Conservation (phyloP, 805 yeast genomes). For the Metschnikowia borealis region DNA sequence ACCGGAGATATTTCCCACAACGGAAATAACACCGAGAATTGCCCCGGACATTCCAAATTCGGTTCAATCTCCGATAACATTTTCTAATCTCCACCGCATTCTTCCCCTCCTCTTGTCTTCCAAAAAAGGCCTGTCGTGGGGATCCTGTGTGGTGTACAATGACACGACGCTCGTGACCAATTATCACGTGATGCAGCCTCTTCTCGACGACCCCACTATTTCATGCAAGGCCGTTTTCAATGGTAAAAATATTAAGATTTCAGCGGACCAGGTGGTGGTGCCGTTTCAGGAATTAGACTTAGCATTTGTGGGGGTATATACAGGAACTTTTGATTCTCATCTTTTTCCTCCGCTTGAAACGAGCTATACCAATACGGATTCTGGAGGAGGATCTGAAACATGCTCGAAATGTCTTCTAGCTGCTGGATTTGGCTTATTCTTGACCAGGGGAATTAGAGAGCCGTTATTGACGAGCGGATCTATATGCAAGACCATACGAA, state of each 20-base stretch:
- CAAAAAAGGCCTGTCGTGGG: conserved; percentile 29
- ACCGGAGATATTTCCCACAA: background rate
- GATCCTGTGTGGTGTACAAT: conserved; percentile 38
- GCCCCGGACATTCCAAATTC: background rate
- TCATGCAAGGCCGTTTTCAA: conserved; percentile 6
- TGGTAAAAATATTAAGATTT: conserved; percentile 6
- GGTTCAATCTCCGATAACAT: background rate
- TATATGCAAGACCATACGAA: conserved; percentile 19
- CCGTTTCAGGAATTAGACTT: conserved; percentile 36
- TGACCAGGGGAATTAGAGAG: conserved; percentile 13
- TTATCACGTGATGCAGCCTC: conserved; percentile 35
- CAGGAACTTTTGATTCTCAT: background rate
- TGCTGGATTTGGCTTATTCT: conserved; percentile 40
- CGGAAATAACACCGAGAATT: background rate
- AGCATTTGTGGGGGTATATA: conserved; percentile 30
- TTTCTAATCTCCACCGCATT: background rate
- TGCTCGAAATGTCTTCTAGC: conserved; percentile 19
- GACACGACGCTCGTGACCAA: conserved; percentile 35
- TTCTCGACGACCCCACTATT: conserved; percentile 1
- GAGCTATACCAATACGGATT: conserved; percentile 4
- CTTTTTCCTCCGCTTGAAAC: background rate
- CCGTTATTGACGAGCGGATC: conserved; percentile 36
- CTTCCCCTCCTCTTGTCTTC: conserved; percentile 1
- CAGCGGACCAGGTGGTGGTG: conserved; percentile 20
- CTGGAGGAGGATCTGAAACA: conserved; percentile 8